A percentile compares a stretch with the other conserved stretches of the same genome.
phyloP scores from a whole-genome alignment of 2,329 filamentous ascomycete species.

The Botryotinia narcissicola region DNA sequence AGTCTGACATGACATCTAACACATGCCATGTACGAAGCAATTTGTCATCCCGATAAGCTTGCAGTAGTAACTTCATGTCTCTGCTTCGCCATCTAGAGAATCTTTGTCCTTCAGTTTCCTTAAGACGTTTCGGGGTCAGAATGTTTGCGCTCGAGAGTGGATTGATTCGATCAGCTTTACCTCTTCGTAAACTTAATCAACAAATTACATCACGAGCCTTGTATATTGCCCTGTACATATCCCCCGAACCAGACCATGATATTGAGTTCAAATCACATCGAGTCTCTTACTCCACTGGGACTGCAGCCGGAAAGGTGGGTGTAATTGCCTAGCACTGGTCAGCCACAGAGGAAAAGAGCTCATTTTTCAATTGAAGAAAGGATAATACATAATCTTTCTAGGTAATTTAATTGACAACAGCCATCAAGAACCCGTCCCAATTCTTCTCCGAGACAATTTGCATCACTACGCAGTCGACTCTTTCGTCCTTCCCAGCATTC shows the following conservation, averaged over 20 bases:
- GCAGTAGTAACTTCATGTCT: not conserved
- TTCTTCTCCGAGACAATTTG: conserved; percentile 6
- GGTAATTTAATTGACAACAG: not conserved
- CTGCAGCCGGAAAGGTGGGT: not conserved
- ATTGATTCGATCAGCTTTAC: not conserved
- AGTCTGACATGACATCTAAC: not conserved
- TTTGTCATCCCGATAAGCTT: not conserved
- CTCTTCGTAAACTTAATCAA: not conserved
- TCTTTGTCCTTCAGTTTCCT: not conserved
- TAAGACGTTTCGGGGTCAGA: not conserved
- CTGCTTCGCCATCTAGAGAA: accelerated
- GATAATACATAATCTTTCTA: not conserved
- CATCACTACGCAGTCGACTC: conserved; percentile 7
- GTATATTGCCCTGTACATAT: accelerated
- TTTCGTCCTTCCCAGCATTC: not conserved
- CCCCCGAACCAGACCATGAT: not conserved
- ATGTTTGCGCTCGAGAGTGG: not conserved
- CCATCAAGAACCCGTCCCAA: not conserved
- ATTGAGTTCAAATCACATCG: not conserved
- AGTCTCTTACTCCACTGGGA: not conserved
- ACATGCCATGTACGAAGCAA: not conserved
- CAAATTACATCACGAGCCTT: not conserved
- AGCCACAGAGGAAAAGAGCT: not conserved
- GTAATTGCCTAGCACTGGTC: not conserved
- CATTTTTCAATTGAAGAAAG: not conserved